Base-by-base conservation (phyloP, 352 stramenopile genomes). In the Pythium aristosporum region DNA sequence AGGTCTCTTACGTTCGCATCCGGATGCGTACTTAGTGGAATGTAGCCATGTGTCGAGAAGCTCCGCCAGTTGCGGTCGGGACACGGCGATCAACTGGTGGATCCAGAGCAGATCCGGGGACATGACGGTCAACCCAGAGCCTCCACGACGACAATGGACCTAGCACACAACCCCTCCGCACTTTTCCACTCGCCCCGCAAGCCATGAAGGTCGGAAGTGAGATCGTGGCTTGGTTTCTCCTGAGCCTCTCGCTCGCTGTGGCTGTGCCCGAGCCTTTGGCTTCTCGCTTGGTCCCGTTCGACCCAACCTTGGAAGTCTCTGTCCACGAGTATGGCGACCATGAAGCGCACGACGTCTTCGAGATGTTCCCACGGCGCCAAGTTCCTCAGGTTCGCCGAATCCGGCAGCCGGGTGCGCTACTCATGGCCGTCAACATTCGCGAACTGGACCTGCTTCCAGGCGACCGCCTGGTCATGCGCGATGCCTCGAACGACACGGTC, bases 371-470 rank as follows among this genome's bases (percentile, higher is more conserved):
- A 16, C 51, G 55, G 18, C 67, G 60, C 28, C 32, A 68, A 46
- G 56, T 69, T 3, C 70, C 70, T 2, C 67, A 77, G 25, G 34
- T 68, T 2, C 58, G 61, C 11, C 59, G 34, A 2, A 58, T 77
- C 37, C 16, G 54, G 7, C 36, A 77, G 28, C 67, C 63, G 3
- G 51, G 43, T 2, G 70, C 70, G 16, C 37, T 72, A 12, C 63
- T 63, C 46, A 65, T 77, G 41, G 70, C 67, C 9, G 25, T 72
- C 25, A 74, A 69, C 25, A 60, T 74, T 23, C 49, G 54, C 8
- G 42, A 70, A 21, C 49, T 73, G 8, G 64, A 57, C n/a, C 46
- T 77, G 28, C 41, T 75, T 6, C 63, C 59, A n/a, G 71, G 71
- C 23, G 71, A 77, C 39, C 48, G 47, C 7, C 32, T 75, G 13